Percentiles rank a stretch among this genome's conserved stretches.
Conservation (phyloP, 371 early-diverging fungal species). For the Mortierella sp. region DNA sequence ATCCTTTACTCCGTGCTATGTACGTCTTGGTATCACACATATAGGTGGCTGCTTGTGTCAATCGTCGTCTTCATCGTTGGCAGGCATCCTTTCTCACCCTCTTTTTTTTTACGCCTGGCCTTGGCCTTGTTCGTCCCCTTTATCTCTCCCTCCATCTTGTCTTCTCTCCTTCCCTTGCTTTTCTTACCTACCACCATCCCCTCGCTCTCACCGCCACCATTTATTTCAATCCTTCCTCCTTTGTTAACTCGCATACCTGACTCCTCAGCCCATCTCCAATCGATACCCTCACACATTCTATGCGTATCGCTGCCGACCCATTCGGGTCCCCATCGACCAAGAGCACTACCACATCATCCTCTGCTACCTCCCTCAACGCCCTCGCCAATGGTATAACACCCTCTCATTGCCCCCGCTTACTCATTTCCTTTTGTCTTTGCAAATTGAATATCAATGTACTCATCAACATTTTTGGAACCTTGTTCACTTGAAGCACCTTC, state of each 20-base stretch:
- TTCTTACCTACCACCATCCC: not conserved
- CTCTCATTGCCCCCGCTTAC: not conserved
- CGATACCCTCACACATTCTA: not conserved
- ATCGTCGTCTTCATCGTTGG: not conserved
- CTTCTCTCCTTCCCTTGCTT: not conserved
- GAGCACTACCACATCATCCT: not conserved
- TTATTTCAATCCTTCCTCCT: not conserved
- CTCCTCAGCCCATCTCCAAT: not conserved
- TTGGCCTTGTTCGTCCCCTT: not conserved
- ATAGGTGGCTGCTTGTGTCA: not conserved
- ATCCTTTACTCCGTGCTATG: not conserved
- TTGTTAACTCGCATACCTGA: not conserved
- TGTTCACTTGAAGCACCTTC: not conserved
- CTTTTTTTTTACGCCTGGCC: not conserved
- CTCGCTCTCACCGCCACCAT: not conserved
- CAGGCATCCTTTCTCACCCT: not conserved
- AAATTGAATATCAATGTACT: not conserved
- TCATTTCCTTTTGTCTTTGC: not conserved
- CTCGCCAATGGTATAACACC: slow-evolving; percentile 14
- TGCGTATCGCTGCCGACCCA: slow-evolving; percentile 16
- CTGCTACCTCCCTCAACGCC: slow-evolving; percentile 13
- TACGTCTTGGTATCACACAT: not conserved
- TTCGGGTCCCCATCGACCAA: slow-evolving; percentile 8
- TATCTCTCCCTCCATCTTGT: not conserved
- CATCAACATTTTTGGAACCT: not conserved